A percentile compares a stretch with the other conserved stretches of the same genome.
phyloP scores from a whole-genome alignment of 2,329 filamentous ascomycete species.

The Penicillium digitatum region DNA sequence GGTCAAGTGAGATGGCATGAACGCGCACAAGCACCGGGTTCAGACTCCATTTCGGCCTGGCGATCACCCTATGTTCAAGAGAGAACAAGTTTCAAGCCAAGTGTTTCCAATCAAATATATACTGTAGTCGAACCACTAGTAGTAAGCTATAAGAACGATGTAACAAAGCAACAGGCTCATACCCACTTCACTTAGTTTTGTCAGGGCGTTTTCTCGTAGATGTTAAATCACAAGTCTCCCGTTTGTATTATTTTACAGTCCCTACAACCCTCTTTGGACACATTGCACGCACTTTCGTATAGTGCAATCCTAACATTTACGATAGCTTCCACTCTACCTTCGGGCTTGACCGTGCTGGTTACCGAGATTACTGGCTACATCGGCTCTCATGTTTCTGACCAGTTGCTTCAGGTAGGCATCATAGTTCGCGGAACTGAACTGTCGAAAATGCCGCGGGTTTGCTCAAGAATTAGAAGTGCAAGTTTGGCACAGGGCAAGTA shows the following conservation, averaged over 20 bases:
- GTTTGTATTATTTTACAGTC: not conserved
- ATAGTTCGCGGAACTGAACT: not conserved
- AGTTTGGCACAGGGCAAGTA: not conserved
- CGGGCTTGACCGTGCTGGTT: not conserved
- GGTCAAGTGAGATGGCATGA: too few relatives aligned
- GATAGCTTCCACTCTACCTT: not conserved
- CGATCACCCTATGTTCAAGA: too few relatives aligned
- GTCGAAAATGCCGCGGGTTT: not conserved
- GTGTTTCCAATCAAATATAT: not conserved
- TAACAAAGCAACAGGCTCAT: not conserved
- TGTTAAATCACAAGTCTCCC: not conserved
- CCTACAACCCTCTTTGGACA: not conserved
- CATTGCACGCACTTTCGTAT: not conserved
- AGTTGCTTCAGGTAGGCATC: not conserved
- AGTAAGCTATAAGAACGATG: not conserved
- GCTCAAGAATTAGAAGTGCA: not conserved
- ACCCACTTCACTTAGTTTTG: not conserved
- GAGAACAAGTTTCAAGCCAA: not conserved
- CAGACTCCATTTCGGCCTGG: too few relatives aligned
- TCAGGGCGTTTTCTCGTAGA: not conserved
- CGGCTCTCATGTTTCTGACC: not conserved
- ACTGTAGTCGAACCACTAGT: not conserved
- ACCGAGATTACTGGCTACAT: not conserved
- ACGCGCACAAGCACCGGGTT: too few relatives aligned
- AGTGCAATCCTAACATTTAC: not conserved